These are phyloP conservation scores for Plasmodium chabaudi DNA, from an alignment of 169 alveolate genomes.

Conservation along the genomic window DNA sequence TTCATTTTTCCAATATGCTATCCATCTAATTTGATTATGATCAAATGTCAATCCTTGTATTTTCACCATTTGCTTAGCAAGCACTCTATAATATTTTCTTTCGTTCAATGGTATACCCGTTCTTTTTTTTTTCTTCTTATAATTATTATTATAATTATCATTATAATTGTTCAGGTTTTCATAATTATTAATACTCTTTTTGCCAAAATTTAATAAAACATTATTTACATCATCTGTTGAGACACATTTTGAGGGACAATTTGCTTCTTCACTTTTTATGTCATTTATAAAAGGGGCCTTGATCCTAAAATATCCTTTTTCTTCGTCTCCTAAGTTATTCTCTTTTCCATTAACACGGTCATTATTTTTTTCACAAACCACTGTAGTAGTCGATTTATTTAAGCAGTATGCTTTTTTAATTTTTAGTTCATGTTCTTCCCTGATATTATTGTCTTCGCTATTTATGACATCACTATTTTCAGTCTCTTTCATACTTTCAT, in stretches of 20 bases:
- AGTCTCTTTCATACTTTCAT: too few species aligned
- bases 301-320: too few species aligned
- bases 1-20: slow-evolving; percentile 86
- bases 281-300: too few species aligned
- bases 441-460: too few species aligned
- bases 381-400: too few species aligned
- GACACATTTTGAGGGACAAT: not conserved
- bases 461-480: too few species aligned
- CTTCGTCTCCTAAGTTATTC: too few species aligned
- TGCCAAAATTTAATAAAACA: slow-evolving; percentile 5
- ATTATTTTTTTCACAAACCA: too few species aligned
- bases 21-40: slow-evolving; percentile 86
- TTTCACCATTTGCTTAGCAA: slow-evolving; percentile 79
- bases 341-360: too few species aligned
- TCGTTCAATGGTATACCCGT: slow-evolving; percentile 82
- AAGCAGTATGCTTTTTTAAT: too few species aligned
- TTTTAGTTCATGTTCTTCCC: too few species aligned
- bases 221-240: slow-evolving; percentile 9
- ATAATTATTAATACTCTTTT: not conserved
- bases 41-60: slow-evolving; percentile 85
- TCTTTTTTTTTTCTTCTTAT: slow-evolving; percentile 63
- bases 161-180: not conserved
- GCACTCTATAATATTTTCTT: slow-evolving; percentile 78
- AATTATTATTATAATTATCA: not conserved
- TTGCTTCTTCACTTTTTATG: too few species aligned